A percentile compares a stretch with the other conserved stretches of the same genome.
These are phyloP conservation scores for Epichloe brachyelytri DNA, from an alignment of 2,329 filamentous ascomycete species.

Conservation along the genomic window DNA sequence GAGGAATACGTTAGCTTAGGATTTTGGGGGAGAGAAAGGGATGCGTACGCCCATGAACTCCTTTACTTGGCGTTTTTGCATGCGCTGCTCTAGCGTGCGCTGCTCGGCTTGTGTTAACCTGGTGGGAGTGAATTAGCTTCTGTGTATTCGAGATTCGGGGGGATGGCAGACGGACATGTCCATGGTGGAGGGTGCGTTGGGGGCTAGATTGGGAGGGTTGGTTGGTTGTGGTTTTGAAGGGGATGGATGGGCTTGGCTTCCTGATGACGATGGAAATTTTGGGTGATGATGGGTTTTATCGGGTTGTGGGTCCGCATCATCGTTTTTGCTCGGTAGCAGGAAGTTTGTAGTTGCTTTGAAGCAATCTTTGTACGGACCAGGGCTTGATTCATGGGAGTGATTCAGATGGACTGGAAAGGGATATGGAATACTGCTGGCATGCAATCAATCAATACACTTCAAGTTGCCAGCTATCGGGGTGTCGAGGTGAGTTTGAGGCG, in stretches of 20 bases:
- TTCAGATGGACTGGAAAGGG: slow-evolving; percentile 50
- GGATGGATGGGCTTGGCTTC: not conserved
- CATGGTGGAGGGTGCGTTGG: slow-evolving; percentile 5
- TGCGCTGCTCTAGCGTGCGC: slow-evolving; percentile 83
- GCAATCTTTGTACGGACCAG: too few species aligned
- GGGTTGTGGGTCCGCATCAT: slow-evolving; percentile 2
- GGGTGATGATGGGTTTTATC: too few species aligned
- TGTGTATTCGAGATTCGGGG: not conserved
- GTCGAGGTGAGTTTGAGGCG: too few species aligned
- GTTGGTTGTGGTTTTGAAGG: not conserved
- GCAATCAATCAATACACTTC: too few species aligned
- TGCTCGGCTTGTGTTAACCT: slow-evolving; percentile 68
- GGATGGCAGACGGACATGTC: slow-evolving; percentile 6
- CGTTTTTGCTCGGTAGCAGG: not conserved
- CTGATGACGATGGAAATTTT: slow-evolving; percentile 16
- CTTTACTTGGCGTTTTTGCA: slow-evolving; percentile 98
- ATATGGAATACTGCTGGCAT: not conserved
- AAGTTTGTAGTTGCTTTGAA: not conserved
- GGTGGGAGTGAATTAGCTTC: slow-evolving; percentile 4
- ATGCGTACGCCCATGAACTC: slow-evolving; percentile 88
- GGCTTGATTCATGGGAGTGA: not conserved
- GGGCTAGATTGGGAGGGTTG: not conserved
- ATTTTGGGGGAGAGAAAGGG: not conserved
- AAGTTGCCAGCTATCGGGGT: too few species aligned
- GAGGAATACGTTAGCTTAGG: not conserved